Conservation (phyloP, 1,139 yeast genomes). For the Scheffersomyces titani region DNA sequence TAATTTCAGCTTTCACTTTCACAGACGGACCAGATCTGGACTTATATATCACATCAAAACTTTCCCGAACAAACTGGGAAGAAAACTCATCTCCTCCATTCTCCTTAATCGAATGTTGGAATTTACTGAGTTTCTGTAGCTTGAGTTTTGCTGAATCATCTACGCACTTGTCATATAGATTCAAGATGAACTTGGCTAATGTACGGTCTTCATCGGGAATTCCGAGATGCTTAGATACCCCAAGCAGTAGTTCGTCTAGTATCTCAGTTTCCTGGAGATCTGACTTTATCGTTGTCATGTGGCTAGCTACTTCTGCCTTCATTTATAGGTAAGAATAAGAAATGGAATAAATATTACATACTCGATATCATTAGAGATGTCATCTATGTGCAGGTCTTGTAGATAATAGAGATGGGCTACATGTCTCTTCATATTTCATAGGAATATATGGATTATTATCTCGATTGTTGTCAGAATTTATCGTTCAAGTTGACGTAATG, state of each 20-base stretch:
- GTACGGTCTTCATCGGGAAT: constrained; percentile 41
- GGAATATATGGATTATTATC: too few relatives aligned
- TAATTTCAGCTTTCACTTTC: constrained; percentile 7
- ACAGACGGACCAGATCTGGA: constrained; percentile 14
- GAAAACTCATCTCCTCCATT: constrained; percentile 71
- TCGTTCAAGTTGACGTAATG: too few relatives aligned
- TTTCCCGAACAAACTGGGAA: constrained; percentile 38
- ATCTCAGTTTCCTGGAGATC: background rate
- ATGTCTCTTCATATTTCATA: too few relatives aligned
- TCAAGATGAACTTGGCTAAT: constrained; percentile 58
- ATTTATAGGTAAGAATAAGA: background rate
- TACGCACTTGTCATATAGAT: constrained; percentile 42
- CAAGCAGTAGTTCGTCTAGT: background rate
- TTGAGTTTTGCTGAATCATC: constrained; percentile 7
- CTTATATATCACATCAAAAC: constrained; percentile 25
- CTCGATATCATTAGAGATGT: background rate
- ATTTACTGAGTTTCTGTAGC: constrained; percentile 26
- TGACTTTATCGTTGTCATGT: background rate
- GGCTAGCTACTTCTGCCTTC: background rate
- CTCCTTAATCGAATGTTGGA: constrained; percentile 44
- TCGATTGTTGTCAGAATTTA: too few relatives aligned
- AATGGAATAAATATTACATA: too few relatives aligned
- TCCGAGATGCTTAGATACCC: constrained; percentile 9
- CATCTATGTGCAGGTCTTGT: background rate
- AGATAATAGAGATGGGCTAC: too few relatives aligned